Conservation (phyloP, 2,329 filamentous ascomycete species). For the Arthrobotrys musiformis region DNA sequence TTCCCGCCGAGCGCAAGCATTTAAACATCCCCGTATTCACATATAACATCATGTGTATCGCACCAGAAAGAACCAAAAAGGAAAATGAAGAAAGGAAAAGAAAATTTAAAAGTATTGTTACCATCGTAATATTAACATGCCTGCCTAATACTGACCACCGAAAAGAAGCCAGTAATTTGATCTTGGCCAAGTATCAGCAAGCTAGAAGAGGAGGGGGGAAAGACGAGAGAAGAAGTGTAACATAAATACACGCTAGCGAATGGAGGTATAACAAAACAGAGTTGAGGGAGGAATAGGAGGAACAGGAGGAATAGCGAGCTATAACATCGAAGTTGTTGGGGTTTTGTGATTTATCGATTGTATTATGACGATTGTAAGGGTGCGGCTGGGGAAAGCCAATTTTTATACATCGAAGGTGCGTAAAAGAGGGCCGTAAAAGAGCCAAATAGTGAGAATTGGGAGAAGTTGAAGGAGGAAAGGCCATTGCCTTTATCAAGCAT, state of each 20-base stretch:
- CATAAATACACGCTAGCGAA: background rate
- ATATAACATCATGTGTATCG: background rate
- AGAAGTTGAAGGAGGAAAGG: background rate
- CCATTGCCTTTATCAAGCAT: background rate
- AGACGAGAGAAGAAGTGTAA: background rate
- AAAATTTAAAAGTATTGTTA: no score
- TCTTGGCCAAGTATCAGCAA: background rate
- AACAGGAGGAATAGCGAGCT: background rate
- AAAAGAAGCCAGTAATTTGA: no score
- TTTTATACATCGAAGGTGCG: constrained; percentile 16
- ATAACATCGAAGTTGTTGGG: background rate
- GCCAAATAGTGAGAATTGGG: background rate
- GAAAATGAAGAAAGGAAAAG: background rate
- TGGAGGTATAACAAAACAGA: background rate
- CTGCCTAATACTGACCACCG: no score
- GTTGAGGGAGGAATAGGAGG: background rate
- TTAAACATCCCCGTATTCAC: background rate
- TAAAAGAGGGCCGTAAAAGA: background rate
- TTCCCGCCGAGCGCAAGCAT: background rate
- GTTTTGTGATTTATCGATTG: background rate
- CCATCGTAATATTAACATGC: no score
- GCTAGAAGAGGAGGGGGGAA: background rate
- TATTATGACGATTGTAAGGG: background rate
- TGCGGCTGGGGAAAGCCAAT: background rate
- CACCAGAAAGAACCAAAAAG: background rate